Percentiles rank a stretch among this genome's conserved stretches.
Conservation (phyloP, 257 asterid genomes). For the Gynochthodes officinalis region DNA sequence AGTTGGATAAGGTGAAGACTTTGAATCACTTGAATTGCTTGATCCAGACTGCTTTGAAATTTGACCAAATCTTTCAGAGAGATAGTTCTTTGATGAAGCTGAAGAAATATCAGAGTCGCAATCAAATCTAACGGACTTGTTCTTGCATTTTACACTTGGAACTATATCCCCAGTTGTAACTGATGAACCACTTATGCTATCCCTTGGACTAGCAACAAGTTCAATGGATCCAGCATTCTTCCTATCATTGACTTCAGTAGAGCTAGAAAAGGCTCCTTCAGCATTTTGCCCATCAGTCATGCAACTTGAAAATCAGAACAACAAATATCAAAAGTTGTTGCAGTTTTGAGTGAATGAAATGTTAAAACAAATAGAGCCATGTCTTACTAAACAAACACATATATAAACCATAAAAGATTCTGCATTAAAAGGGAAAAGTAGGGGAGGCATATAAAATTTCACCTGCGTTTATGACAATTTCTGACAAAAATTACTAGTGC, state of each 20-base stretch:
- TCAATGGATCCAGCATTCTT: slow-evolving; percentile 5
- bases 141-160: slow-evolving; percentile 19
- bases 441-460: background rate
- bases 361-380: background rate
- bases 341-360: background rate
- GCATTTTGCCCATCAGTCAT: slow-evolving; percentile 20
- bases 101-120: slow-evolving; percentile 34
- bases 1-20: slow-evolving; percentile 67
- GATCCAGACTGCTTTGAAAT: slow-evolving; percentile 35
- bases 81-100: slow-evolving; percentile 29
- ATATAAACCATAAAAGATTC: background rate
- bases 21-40: slow-evolving; percentile 23
- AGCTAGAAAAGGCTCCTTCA: slow-evolving; percentile 28
- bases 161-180: background rate
- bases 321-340: background rate
- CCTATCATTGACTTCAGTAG: slow-evolving; percentile 22
- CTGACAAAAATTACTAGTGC: background rate
- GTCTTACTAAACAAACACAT: background rate
- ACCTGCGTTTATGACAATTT: background rate
- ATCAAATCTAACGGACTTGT: slow-evolving; percentile 45
- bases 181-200: slow-evolving; percentile 8
- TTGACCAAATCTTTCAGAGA: slow-evolving; percentile 36
- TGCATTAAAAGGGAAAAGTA: background rate
- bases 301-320: slow-evolving; percentile 7
- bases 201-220: slow-evolving; percentile 3